Percentiles rank a stretch among this genome's conserved stretches.
These are phyloP conservation scores for Oemleria cerasiformis DNA, from an alignment of 306 rosid genomes.

Conservation along the genomic window DNA sequence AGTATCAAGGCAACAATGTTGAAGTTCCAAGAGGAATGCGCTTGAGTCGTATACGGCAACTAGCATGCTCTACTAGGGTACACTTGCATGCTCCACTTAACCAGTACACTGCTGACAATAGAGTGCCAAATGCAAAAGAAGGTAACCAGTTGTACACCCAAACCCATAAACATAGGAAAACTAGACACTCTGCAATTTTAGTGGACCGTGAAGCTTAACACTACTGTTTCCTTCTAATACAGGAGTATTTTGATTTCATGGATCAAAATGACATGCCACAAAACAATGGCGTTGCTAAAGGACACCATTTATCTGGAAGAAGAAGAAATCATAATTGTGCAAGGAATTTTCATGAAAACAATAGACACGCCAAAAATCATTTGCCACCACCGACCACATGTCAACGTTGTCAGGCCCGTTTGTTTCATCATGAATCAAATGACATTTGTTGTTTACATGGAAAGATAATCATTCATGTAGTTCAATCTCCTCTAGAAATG, in stretches of 20 bases:
- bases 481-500: background rate
- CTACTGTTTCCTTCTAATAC: background rate
- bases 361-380: background rate
- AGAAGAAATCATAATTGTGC: background rate
- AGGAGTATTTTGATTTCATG: background rate
- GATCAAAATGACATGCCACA: background rate
- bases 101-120: too few relatives aligned
- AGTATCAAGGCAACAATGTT: too few relatives aligned
- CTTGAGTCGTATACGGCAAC: too few relatives aligned
- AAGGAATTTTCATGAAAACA: background rate
- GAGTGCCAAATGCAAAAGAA: too few relatives aligned
- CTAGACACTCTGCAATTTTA: too few relatives aligned
- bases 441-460: background rate
- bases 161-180: too few relatives aligned
- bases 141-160: too few relatives aligned
- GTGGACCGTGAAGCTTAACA: too few relatives aligned
- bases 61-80: too few relatives aligned
- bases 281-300: background rate
- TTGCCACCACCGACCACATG: background rate
- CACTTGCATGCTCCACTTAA: too few relatives aligned
- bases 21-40: too few relatives aligned
- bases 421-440: background rate
- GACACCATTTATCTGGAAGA: accelerated
- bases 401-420: background rate
- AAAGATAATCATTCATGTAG: background rate